Conservation (phyloP, 805 yeast species). For the Yarrowia alimentaria region DNA sequence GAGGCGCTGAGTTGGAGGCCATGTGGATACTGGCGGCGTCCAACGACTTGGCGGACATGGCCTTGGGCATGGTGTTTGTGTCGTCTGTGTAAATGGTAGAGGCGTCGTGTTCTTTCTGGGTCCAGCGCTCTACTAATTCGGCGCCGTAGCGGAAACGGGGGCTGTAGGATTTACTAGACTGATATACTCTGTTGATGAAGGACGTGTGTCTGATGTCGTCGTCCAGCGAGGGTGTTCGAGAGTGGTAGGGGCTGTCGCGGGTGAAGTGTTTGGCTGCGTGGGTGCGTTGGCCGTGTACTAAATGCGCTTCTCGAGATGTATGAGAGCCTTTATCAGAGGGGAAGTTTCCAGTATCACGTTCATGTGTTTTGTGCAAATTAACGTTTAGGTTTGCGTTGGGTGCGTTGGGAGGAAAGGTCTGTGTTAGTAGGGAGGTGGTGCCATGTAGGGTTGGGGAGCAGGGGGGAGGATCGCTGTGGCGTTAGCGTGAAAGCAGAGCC, state of each 20-base stretch:
- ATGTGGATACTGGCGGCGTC: conserved; percentile 18
- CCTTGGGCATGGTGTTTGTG: conserved; percentile 22
- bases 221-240: conserved; percentile 19
- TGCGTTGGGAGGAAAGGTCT: conserved; percentile 27
- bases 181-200: conserved; percentile 24
- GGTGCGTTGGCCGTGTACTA: no score
- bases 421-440: conserved; percentile 14
- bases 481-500: no score
- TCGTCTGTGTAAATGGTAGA: background rate
- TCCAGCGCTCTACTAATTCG: conserved; percentile 49
- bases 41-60: conserved; percentile 23
- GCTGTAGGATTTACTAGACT: conserved; percentile 21
- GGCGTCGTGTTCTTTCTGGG: background rate
- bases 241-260: conserved; percentile 24
- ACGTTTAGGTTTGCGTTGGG: conserved; percentile 26
- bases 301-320: no score
- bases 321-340: conserved; percentile 25
- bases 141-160: conserved; percentile 58
- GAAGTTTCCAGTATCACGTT: conserved; percentile 26
- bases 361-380: conserved; percentile 25
- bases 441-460: no score
- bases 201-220: conserved; percentile 21
- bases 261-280: conserved; percentile 12
- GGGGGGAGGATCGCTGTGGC: no score
- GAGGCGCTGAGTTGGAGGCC: conserved; percentile 16